Percentiles rank a stretch among this genome's conserved stretches.
Conservation (phyloP, 2,329 filamentous ascomycete species). For the Colletotrichum spinosum region DNA sequence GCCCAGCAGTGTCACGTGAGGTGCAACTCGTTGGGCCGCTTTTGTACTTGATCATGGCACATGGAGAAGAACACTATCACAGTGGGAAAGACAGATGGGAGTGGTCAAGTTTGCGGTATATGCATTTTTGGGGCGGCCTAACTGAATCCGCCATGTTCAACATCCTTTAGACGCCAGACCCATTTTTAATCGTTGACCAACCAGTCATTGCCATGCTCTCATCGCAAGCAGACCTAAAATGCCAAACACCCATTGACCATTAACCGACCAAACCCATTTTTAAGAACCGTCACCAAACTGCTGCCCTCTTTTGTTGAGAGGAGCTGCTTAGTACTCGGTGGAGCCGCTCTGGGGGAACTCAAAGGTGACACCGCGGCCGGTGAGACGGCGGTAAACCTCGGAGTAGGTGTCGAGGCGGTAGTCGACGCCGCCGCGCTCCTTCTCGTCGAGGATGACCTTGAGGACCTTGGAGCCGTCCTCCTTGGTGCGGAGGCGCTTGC, state of each 20-base stretch:
- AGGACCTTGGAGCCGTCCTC: slow-evolving; percentile 98
- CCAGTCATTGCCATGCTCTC: slow-evolving; percentile 38
- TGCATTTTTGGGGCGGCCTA: slow-evolving; percentile 53
- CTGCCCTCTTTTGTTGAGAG: slow-evolving; percentile 32
- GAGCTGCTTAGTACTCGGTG: slow-evolving; percentile 76
- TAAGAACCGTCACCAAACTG: slow-evolving; percentile 23
- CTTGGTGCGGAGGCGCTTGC: slow-evolving; percentile 98
- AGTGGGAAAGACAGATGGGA: slow-evolving; percentile 27
- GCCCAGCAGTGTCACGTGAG: background rate
- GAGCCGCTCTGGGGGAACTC: slow-evolving; percentile 93
- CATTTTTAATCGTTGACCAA: slow-evolving; percentile 42
- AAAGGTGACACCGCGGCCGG: slow-evolving; percentile 95
- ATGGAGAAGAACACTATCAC: background rate
- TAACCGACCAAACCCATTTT: slow-evolving; percentile 23
- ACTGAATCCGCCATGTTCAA: slow-evolving; percentile 59
- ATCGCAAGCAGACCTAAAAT: slow-evolving; percentile 36
- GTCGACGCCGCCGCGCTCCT: slow-evolving; percentile 99
- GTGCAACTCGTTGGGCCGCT: background rate
- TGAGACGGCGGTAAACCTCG: slow-evolving; percentile 98
- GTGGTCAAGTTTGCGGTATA: slow-evolving; percentile 43
- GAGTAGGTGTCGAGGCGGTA: slow-evolving; percentile 99
- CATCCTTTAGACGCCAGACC: slow-evolving; percentile 62
- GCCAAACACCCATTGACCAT: slow-evolving; percentile 7
- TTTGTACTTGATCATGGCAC: background rate
- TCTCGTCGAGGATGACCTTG: slow-evolving; percentile 99